Evolutionary conservation across 164 flowering plant species (phyloP).

Genomic region (Annona cherimola): DNA sequence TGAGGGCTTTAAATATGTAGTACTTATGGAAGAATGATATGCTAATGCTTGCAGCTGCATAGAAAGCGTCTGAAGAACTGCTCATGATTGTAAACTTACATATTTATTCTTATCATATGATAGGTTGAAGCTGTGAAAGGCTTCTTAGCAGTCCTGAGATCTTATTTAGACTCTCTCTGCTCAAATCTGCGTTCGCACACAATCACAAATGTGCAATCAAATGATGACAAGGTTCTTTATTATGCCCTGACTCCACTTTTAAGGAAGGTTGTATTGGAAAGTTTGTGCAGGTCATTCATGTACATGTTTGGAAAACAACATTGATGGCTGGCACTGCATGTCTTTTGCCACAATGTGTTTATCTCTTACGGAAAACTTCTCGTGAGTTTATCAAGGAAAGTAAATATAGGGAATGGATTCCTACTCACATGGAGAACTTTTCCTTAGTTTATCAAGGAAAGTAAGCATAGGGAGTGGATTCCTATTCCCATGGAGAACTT

Average conservation of each 20-base stretch:
- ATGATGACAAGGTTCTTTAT: conserved; percentile 83
- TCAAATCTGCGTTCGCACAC: conserved; percentile 91
- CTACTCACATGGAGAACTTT: neutral
- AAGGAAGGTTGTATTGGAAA: neutral
- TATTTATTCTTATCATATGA: conserved; percentile 7
- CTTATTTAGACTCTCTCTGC: conserved; percentile 85
- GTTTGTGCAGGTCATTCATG: neutral
- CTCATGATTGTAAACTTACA: neutral
- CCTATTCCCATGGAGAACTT: neutral
- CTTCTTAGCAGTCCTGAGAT: conserved; percentile 62
- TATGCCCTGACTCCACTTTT: neutral
- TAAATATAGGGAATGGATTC: neutral
- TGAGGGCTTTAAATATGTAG: too few relatives aligned
- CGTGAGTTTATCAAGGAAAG: neutral
- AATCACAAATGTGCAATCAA: conserved; percentile 94
- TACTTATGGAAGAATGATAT: too few relatives aligned
- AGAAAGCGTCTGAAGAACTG: neutral
- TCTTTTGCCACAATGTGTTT: neutral
- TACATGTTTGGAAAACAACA: neutral
- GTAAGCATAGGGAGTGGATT: neutral
- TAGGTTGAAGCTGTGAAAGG: conserved; percentile 91
- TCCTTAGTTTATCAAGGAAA: neutral
- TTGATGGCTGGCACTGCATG: neutral
- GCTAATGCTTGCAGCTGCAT: neutral
- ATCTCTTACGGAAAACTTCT: neutral